These are phyloP conservation scores for Cytospora mali DNA, from an alignment of 2,329 filamentous ascomycete species.

Conservation along the genomic window DNA sequence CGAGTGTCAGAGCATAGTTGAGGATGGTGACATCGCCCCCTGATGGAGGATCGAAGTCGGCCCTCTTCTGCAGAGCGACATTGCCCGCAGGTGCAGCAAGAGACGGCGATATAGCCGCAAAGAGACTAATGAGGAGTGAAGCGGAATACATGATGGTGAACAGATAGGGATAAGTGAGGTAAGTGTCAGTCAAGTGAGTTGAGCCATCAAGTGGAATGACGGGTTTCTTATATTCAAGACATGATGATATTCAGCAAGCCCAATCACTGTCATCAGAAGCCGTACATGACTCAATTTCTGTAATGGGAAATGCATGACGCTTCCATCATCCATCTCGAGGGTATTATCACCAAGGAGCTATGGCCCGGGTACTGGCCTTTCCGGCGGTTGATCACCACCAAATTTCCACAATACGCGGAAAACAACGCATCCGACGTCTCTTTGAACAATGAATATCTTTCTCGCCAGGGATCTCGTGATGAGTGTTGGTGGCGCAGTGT, in stretches of 20 bases:
- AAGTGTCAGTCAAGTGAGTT: background rate
- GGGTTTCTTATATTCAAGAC: background rate
- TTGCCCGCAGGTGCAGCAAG: background rate
- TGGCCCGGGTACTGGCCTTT: background rate
- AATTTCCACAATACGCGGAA: background rate
- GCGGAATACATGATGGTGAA: constrained; percentile 8
- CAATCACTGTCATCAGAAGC: background rate
- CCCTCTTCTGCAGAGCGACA: constrained; percentile 3
- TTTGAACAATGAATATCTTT: background rate
- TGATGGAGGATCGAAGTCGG: constrained; percentile 30
- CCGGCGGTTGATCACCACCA: background rate
- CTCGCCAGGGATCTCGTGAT: background rate
- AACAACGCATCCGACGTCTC: background rate
- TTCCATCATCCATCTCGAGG: background rate
- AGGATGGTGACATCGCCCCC: constrained; percentile 41
- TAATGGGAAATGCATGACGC: background rate
- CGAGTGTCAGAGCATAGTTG: constrained; percentile 53
- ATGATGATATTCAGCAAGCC: background rate
- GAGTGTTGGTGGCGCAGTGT: background rate
- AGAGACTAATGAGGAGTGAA: background rate
- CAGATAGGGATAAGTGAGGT: background rate
- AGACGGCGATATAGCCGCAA: constrained; percentile 9
- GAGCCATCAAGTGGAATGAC: background rate
- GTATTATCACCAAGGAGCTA: background rate
- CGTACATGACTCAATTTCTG: background rate